These are phyloP conservation scores for Stephanocyclus meneghinianus DNA, from an alignment of 352 stramenopile genomes.

Conservation along the genomic window DNA sequence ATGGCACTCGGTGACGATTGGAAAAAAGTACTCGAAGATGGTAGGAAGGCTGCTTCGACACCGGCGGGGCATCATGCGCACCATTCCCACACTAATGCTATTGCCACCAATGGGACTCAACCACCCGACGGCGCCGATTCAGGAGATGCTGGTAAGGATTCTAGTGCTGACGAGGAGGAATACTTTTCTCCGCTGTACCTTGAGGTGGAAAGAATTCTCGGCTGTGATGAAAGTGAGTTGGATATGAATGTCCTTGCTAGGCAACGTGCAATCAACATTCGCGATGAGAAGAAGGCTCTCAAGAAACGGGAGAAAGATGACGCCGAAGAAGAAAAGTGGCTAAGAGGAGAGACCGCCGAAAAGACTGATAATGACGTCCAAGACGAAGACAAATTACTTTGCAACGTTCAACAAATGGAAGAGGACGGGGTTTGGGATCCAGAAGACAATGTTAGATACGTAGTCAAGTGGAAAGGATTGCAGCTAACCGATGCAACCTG, in stretches of 20 bases:
- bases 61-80: constrained; percentile 50
- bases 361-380: constrained; percentile 18
- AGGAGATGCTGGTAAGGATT: constrained; percentile 27
- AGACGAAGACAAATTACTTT: constrained; percentile 4
- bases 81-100: constrained; percentile 39
- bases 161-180: constrained; percentile 58
- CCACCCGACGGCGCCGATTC: constrained; percentile 5
- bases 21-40: constrained; percentile 77
- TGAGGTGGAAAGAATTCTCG: constrained; percentile 78
- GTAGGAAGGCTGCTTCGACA: constrained; percentile 42
- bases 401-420: constrained; percentile 42
- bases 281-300: constrained; percentile 57
- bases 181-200: constrained; percentile 72
- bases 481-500: constrained; percentile 81
- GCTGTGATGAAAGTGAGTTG: constrained; percentile 81
- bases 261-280: constrained; percentile 74
- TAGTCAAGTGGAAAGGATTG: constrained; percentile 83
- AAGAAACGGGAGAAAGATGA: constrained; percentile 58
- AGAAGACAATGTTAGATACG: constrained; percentile 84
- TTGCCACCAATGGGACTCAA: neutral
- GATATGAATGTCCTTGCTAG: constrained; percentile 77
- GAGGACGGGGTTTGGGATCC: constrained; percentile 78
- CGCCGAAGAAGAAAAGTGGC: constrained; percentile 62
- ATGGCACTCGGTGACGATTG: constrained; percentile 69
- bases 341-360: constrained; percentile 54